Conservation (phyloP, 768 basidiomycete species). For the Leccinellum albellum region DNA sequence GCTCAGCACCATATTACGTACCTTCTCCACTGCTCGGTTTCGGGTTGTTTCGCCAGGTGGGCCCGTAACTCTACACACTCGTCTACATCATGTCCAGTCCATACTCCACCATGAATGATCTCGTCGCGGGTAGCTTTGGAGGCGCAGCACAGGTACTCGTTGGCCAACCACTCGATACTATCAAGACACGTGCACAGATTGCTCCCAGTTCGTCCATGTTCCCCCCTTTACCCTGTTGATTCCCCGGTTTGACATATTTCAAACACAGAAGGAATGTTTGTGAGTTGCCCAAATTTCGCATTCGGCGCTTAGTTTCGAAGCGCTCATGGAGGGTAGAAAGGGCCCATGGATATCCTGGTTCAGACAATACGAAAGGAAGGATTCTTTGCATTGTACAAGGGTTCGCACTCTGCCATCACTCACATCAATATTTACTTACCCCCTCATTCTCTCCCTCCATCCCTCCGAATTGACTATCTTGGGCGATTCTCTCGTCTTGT, state of each 20-base stretch:
- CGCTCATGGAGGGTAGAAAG: conserved; percentile 52
- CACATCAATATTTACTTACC: neutral
- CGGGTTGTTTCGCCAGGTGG: neutral
- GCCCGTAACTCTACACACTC: neutral
- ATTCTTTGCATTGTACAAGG: conserved; percentile 92
- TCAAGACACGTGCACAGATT: conserved; percentile 86
- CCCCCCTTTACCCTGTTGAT: neutral
- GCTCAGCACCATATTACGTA: neutral
- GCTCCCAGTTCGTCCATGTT: conserved; percentile 61
- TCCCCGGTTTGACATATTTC: neutral
- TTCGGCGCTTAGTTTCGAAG: neutral
- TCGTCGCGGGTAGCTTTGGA: conserved; percentile 83
- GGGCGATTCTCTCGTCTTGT: neutral
- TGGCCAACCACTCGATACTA: conserved; percentile 87
- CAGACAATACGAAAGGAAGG: conserved; percentile 87
- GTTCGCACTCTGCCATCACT: conserved; percentile 35
- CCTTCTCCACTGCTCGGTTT: neutral
- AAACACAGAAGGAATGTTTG: conserved; percentile 77
- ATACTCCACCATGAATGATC: conserved; percentile 68
- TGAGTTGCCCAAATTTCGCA: conserved; percentile 51
- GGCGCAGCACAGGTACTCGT: conserved; percentile 95
- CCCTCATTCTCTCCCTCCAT: neutral
- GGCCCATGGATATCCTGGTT: conserved; percentile 84
- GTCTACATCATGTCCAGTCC: conserved; percentile 14
- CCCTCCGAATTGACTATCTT: neutral